These are phyloP conservation scores for Pyricularia grisea DNA, from an alignment of 2,329 filamentous ascomycete species.

Conservation along the genomic window DNA sequence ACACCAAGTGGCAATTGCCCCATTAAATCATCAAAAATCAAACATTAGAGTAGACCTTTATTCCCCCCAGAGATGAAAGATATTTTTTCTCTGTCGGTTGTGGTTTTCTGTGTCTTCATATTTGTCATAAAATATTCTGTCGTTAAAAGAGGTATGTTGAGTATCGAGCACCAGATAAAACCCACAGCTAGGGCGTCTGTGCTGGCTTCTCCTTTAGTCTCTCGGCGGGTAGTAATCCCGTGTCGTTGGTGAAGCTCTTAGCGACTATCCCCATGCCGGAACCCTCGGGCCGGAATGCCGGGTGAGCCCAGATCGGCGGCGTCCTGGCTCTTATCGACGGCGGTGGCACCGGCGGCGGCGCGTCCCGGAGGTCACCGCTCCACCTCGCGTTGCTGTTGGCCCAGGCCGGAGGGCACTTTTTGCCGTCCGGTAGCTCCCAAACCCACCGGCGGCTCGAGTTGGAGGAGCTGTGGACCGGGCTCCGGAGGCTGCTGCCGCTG, in stretches of 20 bases:
- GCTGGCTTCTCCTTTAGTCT: neutral
- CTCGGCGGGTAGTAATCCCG: conserved; percentile 2
- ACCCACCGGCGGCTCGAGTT: conserved; percentile 3
- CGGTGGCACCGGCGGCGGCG: neutral
- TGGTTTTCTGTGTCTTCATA: neutral
- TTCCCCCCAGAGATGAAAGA: neutral
- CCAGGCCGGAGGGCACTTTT: conserved; percentile 5
- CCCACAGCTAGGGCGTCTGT: neutral
- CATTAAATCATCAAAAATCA: neutral
- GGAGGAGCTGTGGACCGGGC: neutral
- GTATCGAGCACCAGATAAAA: no score
- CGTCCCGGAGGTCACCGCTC: conserved; percentile 1
- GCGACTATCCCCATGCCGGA: neutral
- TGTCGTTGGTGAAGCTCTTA: conserved; percentile 3
- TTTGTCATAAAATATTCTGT: neutral
- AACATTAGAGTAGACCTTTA: neutral
- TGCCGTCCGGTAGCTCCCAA: conserved; percentile 4
- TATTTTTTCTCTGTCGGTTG: neutral
- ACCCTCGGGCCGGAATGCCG: conserved; percentile 2
- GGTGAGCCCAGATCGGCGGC: conserved; percentile 5
- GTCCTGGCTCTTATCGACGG: conserved; percentile 2
- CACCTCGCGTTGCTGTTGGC: conserved; percentile 2
- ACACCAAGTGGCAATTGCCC: neutral
- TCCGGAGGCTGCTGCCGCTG: neutral
- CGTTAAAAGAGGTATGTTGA: neutral